Base-by-base conservation (phyloP, 176 grass and related monocot genomes). In the Metroxylon sagu region DNA sequence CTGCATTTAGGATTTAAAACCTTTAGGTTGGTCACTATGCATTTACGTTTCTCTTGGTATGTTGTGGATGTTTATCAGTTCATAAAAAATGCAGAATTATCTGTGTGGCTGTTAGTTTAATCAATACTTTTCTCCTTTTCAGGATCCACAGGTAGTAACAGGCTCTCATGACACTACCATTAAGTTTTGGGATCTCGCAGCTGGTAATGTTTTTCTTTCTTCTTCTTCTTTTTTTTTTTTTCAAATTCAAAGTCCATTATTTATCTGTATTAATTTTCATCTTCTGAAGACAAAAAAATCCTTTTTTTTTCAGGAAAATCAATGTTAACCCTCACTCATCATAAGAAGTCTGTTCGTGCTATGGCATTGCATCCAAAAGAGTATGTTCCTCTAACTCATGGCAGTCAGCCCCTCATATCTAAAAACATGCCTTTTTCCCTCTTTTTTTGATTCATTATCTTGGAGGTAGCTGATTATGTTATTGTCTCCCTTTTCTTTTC, bases 111-210 rank as follows among this genome's bases (percentile, higher is more conserved):
- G 35, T 43, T 43, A 14, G 35, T 43, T 43, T 43, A 43, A 43
- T 43, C 10, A 43, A 43, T 43, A 43, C 35, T 8, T 7, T 74
- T 50, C 4, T 26, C 5, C 80, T 18, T 59, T 68, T 57, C 78
- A 92, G 93, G 93, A 97, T 78, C 93, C 93, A 71, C 93, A 97
- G 85, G 87, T 97, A 75, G 84, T 97, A 26, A 97, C 93, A 66
- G 93, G 93, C 15, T 97, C 93, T 68, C 93, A 98, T 83, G 93
- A 98, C 68, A 70, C 75, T 52, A 98, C 87, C 60, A 98, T 98
- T 61, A 98, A 98, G 57, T 83, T 98, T 57, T 98, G 93, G 93
- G 87, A 98, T 80, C 93, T 98, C 68, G 93, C 88, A 67, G 93
- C 93, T 54, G 93, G 93, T 98, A 82, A 73, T 35, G 74, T 19